Evolutionary conservation across 768 basidiomycete species (phyloP), one percentile per base, ranked within the genome.

Genomic region (Roridomyces roridus): DNA sequence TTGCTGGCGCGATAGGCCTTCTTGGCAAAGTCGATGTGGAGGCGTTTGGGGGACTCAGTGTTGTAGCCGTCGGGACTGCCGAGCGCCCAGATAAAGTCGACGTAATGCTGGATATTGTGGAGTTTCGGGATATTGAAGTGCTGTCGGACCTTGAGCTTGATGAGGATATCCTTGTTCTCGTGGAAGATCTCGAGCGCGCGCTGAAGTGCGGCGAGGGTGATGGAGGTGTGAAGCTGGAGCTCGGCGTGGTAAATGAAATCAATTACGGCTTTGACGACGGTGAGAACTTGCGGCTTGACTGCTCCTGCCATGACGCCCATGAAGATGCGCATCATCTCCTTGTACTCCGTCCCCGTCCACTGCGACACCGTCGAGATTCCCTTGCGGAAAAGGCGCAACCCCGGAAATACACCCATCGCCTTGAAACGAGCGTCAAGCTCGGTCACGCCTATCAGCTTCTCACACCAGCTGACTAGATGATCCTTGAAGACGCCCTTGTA

Each of bases 401-500:
- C 31, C 7, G 25, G 8, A 20, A 24, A 17, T 17, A 31, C 28
- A 26, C 55, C 46, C 67, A 76, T 68, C 3, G 57, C 51, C 25
- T 60, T 53, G 60, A 70, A 72, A 2, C 73, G 66, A 0, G 29
- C 31, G 52, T 77, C 74, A 15, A 76, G 35, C 46, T 73, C 72
- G 4, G 62, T 35, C 0, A 51, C 42, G 8, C 35, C 64, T 26
- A 74, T 70, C 1, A 78, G 54, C 58, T 78, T 73, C 55, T 77
- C 76, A 5, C 57, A 64, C 76, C 75, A 77, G 4, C 51, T 51
- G 3, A 72, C 64, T 0, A 74, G 46, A 51, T 78, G 75, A 48
- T 75, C 70, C 44, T 72, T 74, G 68, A 77, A 74, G 12, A 77
- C 52, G 1, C 77, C 77, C 46, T 79, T 74, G 59, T 77, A 72